Evolutionary conservation across 2,329 filamentous ascomycete genomes (phyloP).

Genomic region (Diaporthe velutina): DNA sequence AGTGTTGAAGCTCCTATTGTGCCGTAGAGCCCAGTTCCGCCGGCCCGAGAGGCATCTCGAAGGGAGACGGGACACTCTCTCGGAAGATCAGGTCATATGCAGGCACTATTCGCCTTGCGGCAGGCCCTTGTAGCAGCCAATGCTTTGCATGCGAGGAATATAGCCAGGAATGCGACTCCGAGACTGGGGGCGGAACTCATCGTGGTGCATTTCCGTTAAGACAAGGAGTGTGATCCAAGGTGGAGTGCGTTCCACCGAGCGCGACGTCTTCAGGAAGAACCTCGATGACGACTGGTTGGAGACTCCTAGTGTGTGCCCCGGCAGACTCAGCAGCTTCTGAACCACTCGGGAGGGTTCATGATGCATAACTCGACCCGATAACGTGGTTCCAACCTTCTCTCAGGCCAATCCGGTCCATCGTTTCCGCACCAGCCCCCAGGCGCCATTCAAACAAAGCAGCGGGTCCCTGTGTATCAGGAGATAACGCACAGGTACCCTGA

Average conservation of each 20-base stretch:
- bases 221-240: slow-evolving; percentile 11
- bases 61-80: not conserved
- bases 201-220: slow-evolving; percentile 17
- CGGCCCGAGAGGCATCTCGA: not conserved
- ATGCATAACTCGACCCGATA: slow-evolving; percentile 22
- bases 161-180: not conserved
- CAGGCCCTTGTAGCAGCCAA: not conserved
- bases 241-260: slow-evolving; percentile 23
- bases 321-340: slow-evolving; percentile 17
- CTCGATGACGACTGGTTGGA: slow-evolving; percentile 23
- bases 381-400: slow-evolving; percentile 26
- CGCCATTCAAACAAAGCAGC: slow-evolving; percentile 11
- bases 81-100: slow-evolving; percentile 11
- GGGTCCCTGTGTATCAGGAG: slow-evolving; percentile 10
- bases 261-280: slow-evolving; percentile 12
- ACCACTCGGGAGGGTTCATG: slow-evolving; percentile 25
- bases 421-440: slow-evolving; percentile 5
- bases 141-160: slow-evolving; percentile 6
- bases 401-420: slow-evolving; percentile 19
- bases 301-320: slow-evolving; percentile 21
- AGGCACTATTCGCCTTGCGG: not conserved
- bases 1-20: not conserved
- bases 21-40: not conserved
- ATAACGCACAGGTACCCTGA: not conserved
- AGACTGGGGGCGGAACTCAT: slow-evolving; percentile 18